phyloP scores from a whole-genome alignment of 2,329 filamentous ascomycete species.

The Ceratocystis variospora region DNA sequence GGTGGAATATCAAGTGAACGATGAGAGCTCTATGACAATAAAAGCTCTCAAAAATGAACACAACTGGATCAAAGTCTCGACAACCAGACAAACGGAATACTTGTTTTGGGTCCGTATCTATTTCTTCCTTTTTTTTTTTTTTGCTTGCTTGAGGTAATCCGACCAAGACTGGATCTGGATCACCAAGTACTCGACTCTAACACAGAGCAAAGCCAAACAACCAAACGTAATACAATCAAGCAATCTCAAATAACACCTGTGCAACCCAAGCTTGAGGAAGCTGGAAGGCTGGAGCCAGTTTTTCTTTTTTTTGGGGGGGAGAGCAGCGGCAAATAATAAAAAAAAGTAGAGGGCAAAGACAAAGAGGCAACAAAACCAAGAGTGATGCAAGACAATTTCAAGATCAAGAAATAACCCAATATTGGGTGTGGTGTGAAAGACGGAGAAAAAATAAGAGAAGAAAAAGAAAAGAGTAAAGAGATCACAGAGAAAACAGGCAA shows the following conservation, averaged over 20 bases:
- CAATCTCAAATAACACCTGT: neutral
- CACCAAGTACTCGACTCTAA: neutral
- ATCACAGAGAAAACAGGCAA: constrained; percentile 6
- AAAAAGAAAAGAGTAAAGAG: neutral
- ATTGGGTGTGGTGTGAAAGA: neutral
- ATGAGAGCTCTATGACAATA: neutral
- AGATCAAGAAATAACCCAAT: neutral
- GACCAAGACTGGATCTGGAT: neutral
- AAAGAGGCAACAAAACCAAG: neutral
- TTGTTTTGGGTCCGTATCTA: neutral
- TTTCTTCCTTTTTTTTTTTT: neutral
- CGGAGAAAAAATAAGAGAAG: neutral
- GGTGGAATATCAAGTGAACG: neutral
- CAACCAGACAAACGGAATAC: neutral
- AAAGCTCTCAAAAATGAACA: neutral
- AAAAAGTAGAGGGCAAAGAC: neutral
- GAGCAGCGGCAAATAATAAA: neutral
- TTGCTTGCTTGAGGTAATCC: neutral
- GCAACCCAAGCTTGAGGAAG: neutral
- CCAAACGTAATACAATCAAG: neutral
- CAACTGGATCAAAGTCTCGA: neutral
- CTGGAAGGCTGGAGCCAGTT: neutral
- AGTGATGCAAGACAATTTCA: neutral
- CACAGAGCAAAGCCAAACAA: neutral
- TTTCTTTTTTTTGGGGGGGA: neutral